A percentile compares a stretch with the other conserved stretches of the same genome.
These are phyloP conservation scores for Wickerhamomyces silvicola DNA, from an alignment of 805 yeast species.

Conservation along the genomic window DNA sequence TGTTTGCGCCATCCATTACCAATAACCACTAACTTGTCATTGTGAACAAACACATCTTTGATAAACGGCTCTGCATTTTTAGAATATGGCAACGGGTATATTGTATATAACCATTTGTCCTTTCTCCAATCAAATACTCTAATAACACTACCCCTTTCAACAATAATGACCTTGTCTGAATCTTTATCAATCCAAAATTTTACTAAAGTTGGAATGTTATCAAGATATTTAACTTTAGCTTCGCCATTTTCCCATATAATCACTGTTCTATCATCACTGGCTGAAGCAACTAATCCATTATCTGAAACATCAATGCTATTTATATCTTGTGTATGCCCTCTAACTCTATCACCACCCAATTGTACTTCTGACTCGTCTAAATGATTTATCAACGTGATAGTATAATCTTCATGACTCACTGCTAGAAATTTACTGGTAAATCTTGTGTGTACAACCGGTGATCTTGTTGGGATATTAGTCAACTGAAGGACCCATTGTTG, in stretches of 20 bases:
- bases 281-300: slow-evolving; percentile 23
- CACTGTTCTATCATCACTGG: slow-evolving; percentile 26
- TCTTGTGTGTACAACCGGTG: slow-evolving; percentile 11
- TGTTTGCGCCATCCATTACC: slow-evolving; percentile 31
- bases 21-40: slow-evolving; percentile 23
- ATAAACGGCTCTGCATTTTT: slow-evolving; percentile 9
- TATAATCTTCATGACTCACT: slow-evolving; percentile 14
- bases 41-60: slow-evolving; percentile 16
- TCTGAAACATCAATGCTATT: slow-evolving; percentile 26
- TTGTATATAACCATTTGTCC: slow-evolving; percentile 23
- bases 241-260: slow-evolving; percentile 23
- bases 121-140: slow-evolving; percentile 29
- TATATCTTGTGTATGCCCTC: slow-evolving; percentile 21
- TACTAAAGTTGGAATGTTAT: slow-evolving; percentile 21
- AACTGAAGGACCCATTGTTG: slow-evolving; percentile 21
- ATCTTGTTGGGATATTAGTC: slow-evolving; percentile 6
- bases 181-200: slow-evolving; percentile 28
- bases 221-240: slow-evolving; percentile 8
- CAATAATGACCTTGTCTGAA: slow-evolving; percentile 25
- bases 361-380: slow-evolving; percentile 11
- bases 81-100: slow-evolving; percentile 24
- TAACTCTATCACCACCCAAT: slow-evolving; percentile 5
- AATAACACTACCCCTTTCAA: slow-evolving; percentile 27
- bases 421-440: slow-evolving; percentile 18
- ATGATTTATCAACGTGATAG: slow-evolving; percentile 17